phyloP scores from a whole-genome alignment of 1,139 yeast species.

The Wickerhamomyces sp. region DNA sequence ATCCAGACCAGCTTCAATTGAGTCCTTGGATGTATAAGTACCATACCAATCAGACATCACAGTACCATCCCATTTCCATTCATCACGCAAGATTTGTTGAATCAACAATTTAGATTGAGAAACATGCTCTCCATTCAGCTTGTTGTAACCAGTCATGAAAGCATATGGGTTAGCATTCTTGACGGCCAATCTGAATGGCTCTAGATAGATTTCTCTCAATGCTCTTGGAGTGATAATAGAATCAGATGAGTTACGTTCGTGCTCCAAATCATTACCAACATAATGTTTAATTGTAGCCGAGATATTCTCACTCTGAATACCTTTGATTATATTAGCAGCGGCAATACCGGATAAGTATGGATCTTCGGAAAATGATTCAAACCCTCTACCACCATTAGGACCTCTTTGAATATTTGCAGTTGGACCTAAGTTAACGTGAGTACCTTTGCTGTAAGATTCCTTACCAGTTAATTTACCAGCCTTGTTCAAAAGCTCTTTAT shows the following conservation, averaged over 20 bases:
- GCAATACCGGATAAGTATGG: constrained; percentile 52
- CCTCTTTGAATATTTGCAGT: constrained; percentile 49
- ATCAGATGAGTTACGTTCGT: constrained; percentile 46
- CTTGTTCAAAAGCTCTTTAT: constrained; percentile 34
- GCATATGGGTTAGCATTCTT: constrained; percentile 44
- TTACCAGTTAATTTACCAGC: constrained; percentile 46
- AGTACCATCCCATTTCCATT: constrained; percentile 54
- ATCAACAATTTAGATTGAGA: constrained; percentile 42
- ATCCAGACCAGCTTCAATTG: constrained; percentile 53
- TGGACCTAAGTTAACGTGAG: constrained; percentile 60
- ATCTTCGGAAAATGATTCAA: constrained; percentile 61
- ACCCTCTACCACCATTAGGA: constrained; percentile 63
- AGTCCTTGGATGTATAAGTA: constrained; percentile 42
- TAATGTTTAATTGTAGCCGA: constrained; percentile 58
- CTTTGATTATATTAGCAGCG: constrained; percentile 46
- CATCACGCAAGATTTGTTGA: constrained; percentile 43
- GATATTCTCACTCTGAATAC: constrained; percentile 49
- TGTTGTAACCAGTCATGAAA: constrained; percentile 59
- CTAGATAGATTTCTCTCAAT: constrained; percentile 53
- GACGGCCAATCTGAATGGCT: constrained; percentile 58
- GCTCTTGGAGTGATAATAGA: constrained; percentile 53
- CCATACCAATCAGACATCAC: constrained; percentile 65
- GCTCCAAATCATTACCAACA: constrained; percentile 59
- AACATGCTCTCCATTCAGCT: constrained; percentile 53
- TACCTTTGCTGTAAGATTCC: constrained; percentile 51